Evolutionary conservation across 1,284 basidiomycete genomes (phyloP).

Genomic region (Ganoderma lucidum): DNA sequence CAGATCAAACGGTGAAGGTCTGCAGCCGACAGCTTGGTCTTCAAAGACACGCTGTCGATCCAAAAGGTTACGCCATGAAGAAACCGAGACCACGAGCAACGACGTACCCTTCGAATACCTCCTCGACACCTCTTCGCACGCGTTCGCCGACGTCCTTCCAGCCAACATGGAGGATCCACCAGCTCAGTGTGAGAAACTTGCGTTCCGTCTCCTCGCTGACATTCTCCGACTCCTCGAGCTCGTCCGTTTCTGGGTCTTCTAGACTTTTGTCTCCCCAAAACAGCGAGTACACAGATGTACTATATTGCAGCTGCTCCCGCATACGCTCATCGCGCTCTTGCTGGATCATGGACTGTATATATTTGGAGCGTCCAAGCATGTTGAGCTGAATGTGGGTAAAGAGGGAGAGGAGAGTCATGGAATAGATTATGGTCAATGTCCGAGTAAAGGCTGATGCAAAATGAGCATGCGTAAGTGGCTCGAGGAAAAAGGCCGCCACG

Average conservation of each 20-base stretch:
- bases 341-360: constrained; percentile 75
- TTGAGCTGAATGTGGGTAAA: constrained; percentile 87
- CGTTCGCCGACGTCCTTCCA: constrained; percentile 85
- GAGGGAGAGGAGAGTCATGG: constrained; percentile 81
- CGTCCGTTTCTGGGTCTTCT: constrained; percentile 42
- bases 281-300: constrained; percentile 47
- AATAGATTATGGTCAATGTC: constrained; percentile 86
- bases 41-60: constrained; percentile 73
- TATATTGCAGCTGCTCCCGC: constrained; percentile 53
- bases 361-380: constrained; percentile 83
- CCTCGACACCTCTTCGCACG: constrained; percentile 78
- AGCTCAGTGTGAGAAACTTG: constrained; percentile 86
- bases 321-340: constrained; percentile 67
- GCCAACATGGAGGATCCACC: constrained; percentile 91
- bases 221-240: constrained; percentile 42
- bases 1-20: constrained; percentile 75
- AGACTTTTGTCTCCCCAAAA: constrained; percentile 39
- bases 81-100: neutral
- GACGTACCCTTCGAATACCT: constrained; percentile 80
- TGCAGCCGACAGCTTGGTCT: constrained; percentile 70
- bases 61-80: constrained; percentile 9
- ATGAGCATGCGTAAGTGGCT: constrained; percentile 7
- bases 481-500: constrained; percentile 8
- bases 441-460: constrained; percentile 77
- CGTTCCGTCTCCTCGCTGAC: constrained; percentile 71